Base-by-base conservation (phyloP, 1,139 yeast genomes). In the Wickerhamomyces sp. region DNA sequence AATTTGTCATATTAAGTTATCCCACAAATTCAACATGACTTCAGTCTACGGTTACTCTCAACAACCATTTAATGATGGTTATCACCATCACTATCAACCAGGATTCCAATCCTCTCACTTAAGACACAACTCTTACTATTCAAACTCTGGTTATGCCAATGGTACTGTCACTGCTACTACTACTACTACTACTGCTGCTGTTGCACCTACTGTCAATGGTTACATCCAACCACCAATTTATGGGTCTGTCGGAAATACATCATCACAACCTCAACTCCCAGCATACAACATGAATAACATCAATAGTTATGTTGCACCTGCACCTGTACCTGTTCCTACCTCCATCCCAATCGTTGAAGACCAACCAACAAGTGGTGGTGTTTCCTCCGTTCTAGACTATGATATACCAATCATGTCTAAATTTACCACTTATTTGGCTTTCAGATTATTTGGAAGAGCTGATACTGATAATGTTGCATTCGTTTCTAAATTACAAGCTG, bases 371-470 rank as follows among this genome's bases (percentile, higher is more conserved):
- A 69, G 76, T 47, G 94, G 96, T 40, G 95, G 96, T 45, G 91
- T 88, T 43, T 75, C 84, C 43, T 74, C 85, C 10, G 84, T 79
- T 31, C 72, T 88, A 60, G 96, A 90, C 62, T 89, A 90, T 63
- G 89, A 87, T 52, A 66, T 88, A 49, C 75, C 76, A 43, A 71
- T 76, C 50, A 90, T 90, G 96, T 75, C 94, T 23, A 79, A 82
- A 47, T 91, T 87, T 59, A 71, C 85, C 45, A 70, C 86, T 40
- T 75, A 83, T 68, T 76, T 86, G 65, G 74, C 85, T 10, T 81
- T 78, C 40, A 56, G 53, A 45, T 49, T 57, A 36, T 53, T 57
- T 39, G 56, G 53, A 47, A 61, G 77, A 56, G 67, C 64, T 50
- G 83, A 86, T 26, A 62, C 79, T 39, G 81, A 85, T 18, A 63